Percentiles rank a stretch among this genome's conserved stretches.
These are phyloP conservation scores for Erythrobasidium yunnanense DNA, from an alignment of 768 basidiomycete genomes.

Conservation along the genomic window DNA sequence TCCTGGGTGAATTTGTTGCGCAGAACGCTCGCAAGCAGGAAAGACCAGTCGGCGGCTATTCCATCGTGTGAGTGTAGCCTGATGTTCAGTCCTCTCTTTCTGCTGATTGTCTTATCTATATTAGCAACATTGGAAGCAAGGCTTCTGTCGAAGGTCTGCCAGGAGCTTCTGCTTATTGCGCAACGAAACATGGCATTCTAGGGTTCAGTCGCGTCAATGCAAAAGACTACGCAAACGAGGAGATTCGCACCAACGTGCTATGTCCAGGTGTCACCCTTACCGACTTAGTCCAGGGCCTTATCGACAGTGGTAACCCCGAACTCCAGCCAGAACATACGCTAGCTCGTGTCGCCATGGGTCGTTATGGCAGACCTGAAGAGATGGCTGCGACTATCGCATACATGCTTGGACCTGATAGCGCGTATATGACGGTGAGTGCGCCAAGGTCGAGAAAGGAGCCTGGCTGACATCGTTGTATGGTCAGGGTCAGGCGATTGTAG, in stretches of 20 bases:
- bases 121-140: slow-evolving; percentile 5
- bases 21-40: not conserved
- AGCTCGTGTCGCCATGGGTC: not conserved
- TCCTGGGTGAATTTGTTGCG: not conserved
- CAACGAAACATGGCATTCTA: slow-evolving; percentile 1
- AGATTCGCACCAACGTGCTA: slow-evolving; percentile 5
- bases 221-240: slow-evolving; percentile 1
- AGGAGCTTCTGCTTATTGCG: slow-evolving; percentile 2
- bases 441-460: too few species aligned
- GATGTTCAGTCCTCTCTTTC: not conserved
- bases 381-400: not conserved
- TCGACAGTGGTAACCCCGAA: not conserved
- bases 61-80: slow-evolving; percentile 5
- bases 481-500: slow-evolving; percentile 1
- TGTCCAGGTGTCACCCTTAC: slow-evolving; percentile 1
- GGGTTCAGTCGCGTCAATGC: slow-evolving; percentile 15
- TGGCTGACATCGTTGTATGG: too few species aligned
- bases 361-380: not conserved
- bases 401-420: not conserved
- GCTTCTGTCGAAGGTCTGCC: slow-evolving; percentile 7
- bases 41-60: not conserved
- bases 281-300: not conserved
- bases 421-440: too few species aligned
- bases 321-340: not conserved
- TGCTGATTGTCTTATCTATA: not conserved